Base-by-base conservation (phyloP, 2,329 filamentous ascomycete species). In the Penicillium sp. region DNA sequence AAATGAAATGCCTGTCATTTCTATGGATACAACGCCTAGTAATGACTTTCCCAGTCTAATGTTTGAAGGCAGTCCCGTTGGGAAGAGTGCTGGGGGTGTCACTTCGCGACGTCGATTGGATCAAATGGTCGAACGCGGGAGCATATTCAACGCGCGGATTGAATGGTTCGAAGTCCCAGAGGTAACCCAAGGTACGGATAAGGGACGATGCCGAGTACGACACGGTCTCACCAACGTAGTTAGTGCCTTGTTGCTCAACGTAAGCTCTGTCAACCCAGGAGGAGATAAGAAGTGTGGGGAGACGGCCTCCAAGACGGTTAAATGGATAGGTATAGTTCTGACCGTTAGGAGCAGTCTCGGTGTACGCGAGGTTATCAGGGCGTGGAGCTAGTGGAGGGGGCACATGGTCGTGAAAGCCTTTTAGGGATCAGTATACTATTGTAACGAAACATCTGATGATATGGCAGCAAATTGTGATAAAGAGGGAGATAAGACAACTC, bases 371-470 rank as follows among this genome's bases (percentile, higher is more conserved):
- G 43, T 66, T 61, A 57, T 76, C 74, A 0, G 74, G 74, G 1
- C 69, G 59, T 0, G 76, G 77, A 0, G 76, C 69, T 4, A 71
- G 65, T 0, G 75, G 75, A 1, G 77, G 75, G 0, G 74, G 61
- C 16, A 78, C 77, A 58, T 79, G 77, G 63, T 79, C 77, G 23
- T 72, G 72, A 58, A 79, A 79, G 9, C 77, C n/a, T n/a, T n/a
- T n/a, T n/a, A n/a, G n/a, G n/a, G n/a, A n/a, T n/a, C n/a, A n/a
- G n/a, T n/a, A n/a, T n/a, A n/a, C n/a, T n/a, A n/a, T n/a, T n/a
- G n/a, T n/a, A n/a, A n/a, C n/a, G n/a, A n/a, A n/a, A n/a, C n/a
- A n/a, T n/a, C n/a, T n/a, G n/a, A n/a, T n/a, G n/a, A n/a, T n/a
- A n/a, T n/a, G n/a, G n/a, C n/a, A n/a, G n/a, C n/a, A n/a, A n/a